Base-by-base conservation (phyloP, 345 rosid genomes). In the Aquilaria malaccensis region DNA sequence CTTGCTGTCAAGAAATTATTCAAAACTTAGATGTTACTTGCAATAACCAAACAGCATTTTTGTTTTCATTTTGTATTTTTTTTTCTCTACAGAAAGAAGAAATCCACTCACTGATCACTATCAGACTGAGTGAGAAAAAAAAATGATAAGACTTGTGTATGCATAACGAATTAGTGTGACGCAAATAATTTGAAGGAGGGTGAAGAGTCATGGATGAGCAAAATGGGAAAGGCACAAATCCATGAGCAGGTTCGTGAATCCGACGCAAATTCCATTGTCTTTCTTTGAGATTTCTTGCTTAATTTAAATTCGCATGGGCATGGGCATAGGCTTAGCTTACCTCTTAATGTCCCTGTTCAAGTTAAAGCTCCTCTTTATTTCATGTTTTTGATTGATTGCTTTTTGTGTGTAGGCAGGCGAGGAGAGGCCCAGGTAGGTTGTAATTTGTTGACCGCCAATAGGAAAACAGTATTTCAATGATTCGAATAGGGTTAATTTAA, bases 231-330 rank as follows among this genome's bases (percentile, higher is more conserved):
- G 30, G 62, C 43, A 50, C 69, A 47, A 70, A 66, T 70, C 46
- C 58, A 29, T 46, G 59, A 14, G 59, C 56, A 41, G 33, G 62
- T 53, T 45, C 65, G 76, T 75, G 83, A 74, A 76, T 83, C 85
- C 84, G 63, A 67, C 75, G 73, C 77, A 59, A 68, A 64, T 50
- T 67, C 79, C 85, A 71, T 64, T 59, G 47, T 61, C 62, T 31
- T n/a, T 32, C 31, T 30, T 33, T 13, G 52, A 13, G 30, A 47
- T 22, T 2, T 50, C 11, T 32, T 14, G 22, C 6, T 30, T 55
- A 32, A 29, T 7, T 60, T 22, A 22, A 22, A 22, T 22, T 22
- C 22, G 22, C 22, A 22, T 22, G 22, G 22, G 22, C 22, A 22
- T 22, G 22, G 22, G 22, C 22, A 22, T 22, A 1, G 22, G 1